Base-by-base conservation (phyloP, 371 early-diverging fungal species). In the Syncephalastrum sp. region DNA sequence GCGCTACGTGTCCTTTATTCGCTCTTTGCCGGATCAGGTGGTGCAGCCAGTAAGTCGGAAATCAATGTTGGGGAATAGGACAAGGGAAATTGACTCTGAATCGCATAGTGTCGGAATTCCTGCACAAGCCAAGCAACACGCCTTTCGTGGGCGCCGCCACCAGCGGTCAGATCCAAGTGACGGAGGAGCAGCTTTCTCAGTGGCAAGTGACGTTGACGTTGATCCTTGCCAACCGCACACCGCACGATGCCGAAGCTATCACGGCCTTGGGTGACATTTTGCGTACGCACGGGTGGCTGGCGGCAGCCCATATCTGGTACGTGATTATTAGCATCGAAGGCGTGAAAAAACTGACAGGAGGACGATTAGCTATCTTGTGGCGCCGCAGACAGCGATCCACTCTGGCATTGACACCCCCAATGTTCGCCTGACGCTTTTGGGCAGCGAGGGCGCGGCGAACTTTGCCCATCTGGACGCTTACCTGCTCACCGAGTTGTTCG, bases 281-380 rank as follows among this genome's bases (percentile, higher is more conserved):
- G 58, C 61, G 68, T 53, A 67, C 70, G 25, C 76, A 72, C 44
- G 87, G 86, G 1, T 79, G 82, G 72, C 64, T 73, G n/a, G 71
- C 77, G n/a, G 89, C 89, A 8, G 90, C 94, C 4, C 94, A 95
- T 58, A 79, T 92, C 33, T 95, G 96, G 85, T 93, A 86, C 60
- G 72, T 8, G 19, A 24, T 52, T 57, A 54, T 45, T 21, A 27
- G 42, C 38, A 27, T 45, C 6, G 13, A 44, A 56, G 47, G n/a
- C 42, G 61, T 25, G 14, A 51, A n/a, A 21, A 19, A 53, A 52
- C 33, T 69, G 29, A 43, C 56, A 49, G 48, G 27, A 14, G 53
- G 5, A 46, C 16, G 16, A 21, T 6, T 53, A 88, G 90, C 63
- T 88, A 87, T 61, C 54, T 93, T 16, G 71, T 91, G 23, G 82